phyloP scores from a whole-genome alignment of 2,329 filamentous ascomycete species.

The Ceratocystiopsis minuta region DNA sequence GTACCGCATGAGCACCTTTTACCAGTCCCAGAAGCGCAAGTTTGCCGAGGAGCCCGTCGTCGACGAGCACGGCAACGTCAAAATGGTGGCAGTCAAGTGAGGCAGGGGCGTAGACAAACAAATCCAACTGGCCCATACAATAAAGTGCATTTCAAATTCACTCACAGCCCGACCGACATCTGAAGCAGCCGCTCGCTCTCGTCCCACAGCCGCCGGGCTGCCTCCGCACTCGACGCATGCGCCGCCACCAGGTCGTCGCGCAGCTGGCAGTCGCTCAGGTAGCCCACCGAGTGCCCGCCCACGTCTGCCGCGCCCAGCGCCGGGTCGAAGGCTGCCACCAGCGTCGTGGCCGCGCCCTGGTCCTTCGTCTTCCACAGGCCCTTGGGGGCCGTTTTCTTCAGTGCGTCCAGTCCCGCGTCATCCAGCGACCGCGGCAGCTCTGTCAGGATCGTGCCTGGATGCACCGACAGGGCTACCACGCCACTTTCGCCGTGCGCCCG shows the following conservation, averaged over 20 bases:
- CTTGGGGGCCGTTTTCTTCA: constrained; percentile 13
- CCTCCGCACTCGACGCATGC: constrained; percentile 17
- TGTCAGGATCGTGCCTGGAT: constrained; percentile 18
- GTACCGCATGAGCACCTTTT: constrained; percentile 37
- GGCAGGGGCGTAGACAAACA: neutral
- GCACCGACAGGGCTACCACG: constrained; percentile 16
- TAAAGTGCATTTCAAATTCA: neutral
- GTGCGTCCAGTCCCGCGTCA: constrained; percentile 8
- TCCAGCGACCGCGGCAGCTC: constrained; percentile 14
- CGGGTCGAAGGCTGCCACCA: constrained; percentile 24
- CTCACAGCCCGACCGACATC: neutral
- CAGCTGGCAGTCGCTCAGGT: constrained; percentile 24
- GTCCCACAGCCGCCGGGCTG: constrained; percentile 25
- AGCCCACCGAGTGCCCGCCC: constrained; percentile 17
- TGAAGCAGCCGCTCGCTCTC: constrained; percentile 20
- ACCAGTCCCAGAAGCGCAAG: constrained; percentile 17
- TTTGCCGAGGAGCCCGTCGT: constrained; percentile 12
- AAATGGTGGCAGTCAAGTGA: constrained; percentile 11
- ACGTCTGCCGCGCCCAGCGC: constrained; percentile 12
- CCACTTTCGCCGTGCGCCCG: constrained; percentile 3
- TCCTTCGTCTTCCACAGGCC: constrained; percentile 19
- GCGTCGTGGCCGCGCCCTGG: constrained; percentile 21
- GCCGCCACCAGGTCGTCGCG: constrained; percentile 11
- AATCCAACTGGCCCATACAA: no score
- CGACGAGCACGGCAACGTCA: constrained; percentile 13